phyloP scores from a whole-genome alignment of 139 green algal species.

The Micromonas pusilla region DNA sequence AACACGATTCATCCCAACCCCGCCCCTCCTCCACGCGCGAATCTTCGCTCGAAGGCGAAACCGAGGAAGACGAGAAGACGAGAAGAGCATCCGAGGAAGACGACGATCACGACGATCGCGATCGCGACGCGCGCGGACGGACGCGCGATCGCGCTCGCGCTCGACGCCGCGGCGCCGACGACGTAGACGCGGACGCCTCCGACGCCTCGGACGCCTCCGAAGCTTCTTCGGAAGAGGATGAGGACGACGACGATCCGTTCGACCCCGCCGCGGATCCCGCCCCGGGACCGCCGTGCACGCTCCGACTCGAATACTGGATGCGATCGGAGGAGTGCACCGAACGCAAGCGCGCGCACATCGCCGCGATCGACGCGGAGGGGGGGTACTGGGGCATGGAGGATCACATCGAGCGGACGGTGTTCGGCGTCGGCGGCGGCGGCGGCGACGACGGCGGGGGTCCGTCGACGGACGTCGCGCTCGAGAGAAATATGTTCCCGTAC shows the following conservation, averaged over 20 bases:
- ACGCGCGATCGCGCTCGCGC: no score
- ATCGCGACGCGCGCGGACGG: no score
- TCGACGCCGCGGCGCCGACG: no score
- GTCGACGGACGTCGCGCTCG: background rate
- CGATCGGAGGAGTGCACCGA: slow-evolving; percentile 4
- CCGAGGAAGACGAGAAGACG: background rate
- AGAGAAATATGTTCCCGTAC: slow-evolving; percentile 26
- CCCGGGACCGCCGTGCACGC: background rate
- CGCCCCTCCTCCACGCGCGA: no score
- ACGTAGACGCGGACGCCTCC: no score
- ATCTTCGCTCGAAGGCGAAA: background rate
- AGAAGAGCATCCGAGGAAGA: no score
- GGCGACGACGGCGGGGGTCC: background rate
- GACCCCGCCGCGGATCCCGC: background rate
- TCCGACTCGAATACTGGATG: slow-evolving; percentile 14
- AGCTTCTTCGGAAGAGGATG: no score
- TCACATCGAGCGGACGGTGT: slow-evolving; percentile 20
- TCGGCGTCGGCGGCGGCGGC: background rate
- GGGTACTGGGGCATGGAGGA: slow-evolving; percentile 24
- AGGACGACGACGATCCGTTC: background rate
- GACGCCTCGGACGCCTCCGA: no score
- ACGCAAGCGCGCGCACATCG: slow-evolving; percentile 10
- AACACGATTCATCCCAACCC: no score
- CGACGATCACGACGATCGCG: background rate
- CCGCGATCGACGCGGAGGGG: background rate